Evolutionary conservation across 2,329 filamentous ascomycete species (phyloP), one percentile per base, ranked within the genome.

Genomic region (Albifimbria verrucaria): DNA sequence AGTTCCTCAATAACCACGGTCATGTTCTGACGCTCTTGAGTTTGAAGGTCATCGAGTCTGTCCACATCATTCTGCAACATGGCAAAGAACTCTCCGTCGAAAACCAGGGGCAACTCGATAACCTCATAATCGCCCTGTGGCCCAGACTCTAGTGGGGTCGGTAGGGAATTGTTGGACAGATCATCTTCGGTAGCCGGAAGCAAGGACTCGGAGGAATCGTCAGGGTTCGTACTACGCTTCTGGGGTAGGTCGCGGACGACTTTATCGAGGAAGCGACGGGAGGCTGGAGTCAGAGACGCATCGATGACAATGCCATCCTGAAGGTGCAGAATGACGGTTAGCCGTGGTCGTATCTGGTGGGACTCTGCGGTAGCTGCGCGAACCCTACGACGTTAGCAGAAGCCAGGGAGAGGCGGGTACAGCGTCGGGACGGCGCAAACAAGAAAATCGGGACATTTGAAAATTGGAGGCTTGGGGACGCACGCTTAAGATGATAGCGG

Each of bases 41-140:
- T 74, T 57, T 92, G 88, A 3, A 95, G 74, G 0, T 75, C 74
- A 57, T 90, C 88, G 3, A 96, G 75, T 44, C 82, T 81, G 21
- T 79, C 80, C 17, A 95, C 80, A 64, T 93, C 89, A 43, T 77
- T 81, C 62, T 89, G 85, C 7, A 96, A 79, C 41, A 88, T 82
- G 24, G 83, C 79, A 68, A 96, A 95, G 69, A 96, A 96, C 64
- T 92, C 83, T 20, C 80, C 79, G 63, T 94, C 90, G 22, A 90
- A 90, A 2, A 83, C 83, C 2, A 96, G 74, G 18, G 90, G 88
- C 7, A 96, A 81, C 65, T 92, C 86, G n/a, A 95, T 68, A 10
- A 61, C 69, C 54, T 72, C 67, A 47, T 65, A 65, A 6, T 39
- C 55, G 25, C 57, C 58, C 4, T 56, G 32, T 15, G 18, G 12